Base-by-base conservation (phyloP, 2,329 filamentous ascomycete species). In the Pyrenophora seminiperda region DNA sequence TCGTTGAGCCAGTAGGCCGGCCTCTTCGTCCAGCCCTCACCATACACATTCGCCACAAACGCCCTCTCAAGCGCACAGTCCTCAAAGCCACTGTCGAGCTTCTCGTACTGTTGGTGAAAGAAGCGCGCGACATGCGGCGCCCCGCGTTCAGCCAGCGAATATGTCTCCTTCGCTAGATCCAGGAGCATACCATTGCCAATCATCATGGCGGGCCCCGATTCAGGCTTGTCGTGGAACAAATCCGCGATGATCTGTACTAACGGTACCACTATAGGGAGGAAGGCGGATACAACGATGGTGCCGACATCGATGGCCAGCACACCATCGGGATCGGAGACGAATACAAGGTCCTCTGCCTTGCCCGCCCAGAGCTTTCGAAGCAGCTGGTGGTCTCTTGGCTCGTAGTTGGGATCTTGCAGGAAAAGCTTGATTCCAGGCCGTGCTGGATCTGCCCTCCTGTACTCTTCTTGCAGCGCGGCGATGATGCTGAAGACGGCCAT, bases 181-280 rank as follows among this genome's bases (percentile, higher is more conserved):
- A 52, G 13, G 4, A 24, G 10, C 34, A 52, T 41, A 7, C 13
- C 7, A 33, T 55, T 44, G 14, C 43, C 40, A 2, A 55, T 24
- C 3, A 55, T 45, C 15, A 46, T 41, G 10, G 34, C 44, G 3
- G 52, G 52, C 10, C 52, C 48, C 13, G 41, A 14, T 0, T 24
- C 18, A n/a, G 34, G 24, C 2, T 37, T 17, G 7, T 40, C 18
- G 1, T 22, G 24, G 2, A 47, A 41, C 7, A 55, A 11, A 34
- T 65, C 61, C 2, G 58, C 56, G 2, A 58, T 19, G 7, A 65
- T 56, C 37, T 62, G 63, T 30, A 58, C 38, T 13, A 65, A 19
- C 1, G 61, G 61, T 19, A 63, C 50, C 1, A 5, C 11, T 4
- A 48, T 24, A 0, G 55, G 58, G 7, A 65, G 38, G 24, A 38